phyloP scores from a whole-genome alignment of 1,139 yeast genomes.

The Yamadazyma dendronema region DNA sequence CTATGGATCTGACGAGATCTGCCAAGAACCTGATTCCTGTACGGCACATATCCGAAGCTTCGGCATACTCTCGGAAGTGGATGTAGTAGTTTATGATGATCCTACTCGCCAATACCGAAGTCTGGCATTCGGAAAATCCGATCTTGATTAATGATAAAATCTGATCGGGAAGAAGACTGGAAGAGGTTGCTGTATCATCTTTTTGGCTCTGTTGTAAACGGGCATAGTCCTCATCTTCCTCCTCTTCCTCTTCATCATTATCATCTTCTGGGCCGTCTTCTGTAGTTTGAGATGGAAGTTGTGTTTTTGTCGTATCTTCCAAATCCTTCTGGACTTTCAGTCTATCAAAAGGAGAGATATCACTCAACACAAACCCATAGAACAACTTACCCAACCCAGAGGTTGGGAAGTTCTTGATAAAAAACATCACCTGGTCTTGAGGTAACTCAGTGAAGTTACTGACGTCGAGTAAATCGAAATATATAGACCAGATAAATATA shows the following conservation, averaged over 20 bases:
- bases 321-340: slow-evolving; percentile 18
- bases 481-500: slow-evolving; percentile 68
- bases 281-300: slow-evolving; percentile 11
- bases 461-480: slow-evolving; percentile 75
- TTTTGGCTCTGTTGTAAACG: not conserved
- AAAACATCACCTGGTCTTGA: slow-evolving; percentile 43
- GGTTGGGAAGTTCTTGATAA: slow-evolving; percentile 54
- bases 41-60: slow-evolving; percentile 59
- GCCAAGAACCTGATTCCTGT: slow-evolving; percentile 61
- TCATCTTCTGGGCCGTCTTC: slow-evolving; percentile 18
- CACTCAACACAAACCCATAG: slow-evolving; percentile 62
- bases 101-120: slow-evolving; percentile 61
- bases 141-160: slow-evolving; percentile 52
- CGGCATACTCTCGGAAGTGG: slow-evolving; percentile 60
- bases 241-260: slow-evolving; percentile 12
- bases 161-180: slow-evolving; percentile 40
- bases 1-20: slow-evolving; percentile 44
- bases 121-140: slow-evolving; percentile 47
- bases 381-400: slow-evolving; percentile 66
- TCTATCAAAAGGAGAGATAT: slow-evolving; percentile 58
- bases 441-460: slow-evolving; percentile 49
- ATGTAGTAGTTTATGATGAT: slow-evolving; percentile 62
- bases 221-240: slow-evolving; percentile 16
- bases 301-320: not conserved
- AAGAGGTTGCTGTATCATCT: not conserved